Evolutionary conservation across 352 stramenopile species (phyloP).

Genomic region (Saprolegnia parasitica): DNA sequence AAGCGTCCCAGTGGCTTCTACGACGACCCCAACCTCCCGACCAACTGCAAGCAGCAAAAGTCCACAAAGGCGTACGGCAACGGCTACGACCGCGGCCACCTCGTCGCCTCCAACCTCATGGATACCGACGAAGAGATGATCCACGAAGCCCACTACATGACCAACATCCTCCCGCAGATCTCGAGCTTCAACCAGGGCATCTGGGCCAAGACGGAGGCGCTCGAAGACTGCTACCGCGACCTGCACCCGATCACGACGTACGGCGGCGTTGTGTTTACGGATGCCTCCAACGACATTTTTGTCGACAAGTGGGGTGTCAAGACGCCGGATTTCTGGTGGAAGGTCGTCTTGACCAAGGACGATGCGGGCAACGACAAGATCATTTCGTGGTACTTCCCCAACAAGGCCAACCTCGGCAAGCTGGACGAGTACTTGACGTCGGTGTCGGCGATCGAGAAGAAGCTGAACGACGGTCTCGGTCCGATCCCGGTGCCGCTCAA

Average conservation of each 20-base stretch:
- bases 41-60: conserved; percentile 12
- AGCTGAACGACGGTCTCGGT: conserved; percentile 9
- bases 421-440: conserved; percentile 25
- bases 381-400: conserved; percentile 25
- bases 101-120: conserved; percentile 18
- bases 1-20: conserved; percentile 10
- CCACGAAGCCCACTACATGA: conserved; percentile 22
- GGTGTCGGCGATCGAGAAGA: conserved; percentile 10
- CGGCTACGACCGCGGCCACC: conserved; percentile 22
- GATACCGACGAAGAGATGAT: not conserved
- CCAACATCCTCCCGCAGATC: conserved; percentile 23
- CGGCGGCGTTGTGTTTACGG: no score
- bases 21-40: conserved; percentile 4
- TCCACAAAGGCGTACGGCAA: not conserved
- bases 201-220: conserved; percentile 18
- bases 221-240: conserved; percentile 25
- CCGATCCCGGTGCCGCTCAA: conserved; percentile 11
- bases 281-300: conserved; percentile 8
- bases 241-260: conserved; percentile 8
- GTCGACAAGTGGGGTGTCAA: not conserved
- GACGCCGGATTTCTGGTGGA: conserved; percentile 24
- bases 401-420: conserved; percentile 12
- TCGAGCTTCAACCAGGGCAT: conserved; percentile 24
- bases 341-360: conserved; percentile 26
- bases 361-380: conserved; percentile 18